phyloP scores from a whole-genome alignment of 2,329 filamentous ascomycete genomes.

The Ophiostoma perfectum region DNA sequence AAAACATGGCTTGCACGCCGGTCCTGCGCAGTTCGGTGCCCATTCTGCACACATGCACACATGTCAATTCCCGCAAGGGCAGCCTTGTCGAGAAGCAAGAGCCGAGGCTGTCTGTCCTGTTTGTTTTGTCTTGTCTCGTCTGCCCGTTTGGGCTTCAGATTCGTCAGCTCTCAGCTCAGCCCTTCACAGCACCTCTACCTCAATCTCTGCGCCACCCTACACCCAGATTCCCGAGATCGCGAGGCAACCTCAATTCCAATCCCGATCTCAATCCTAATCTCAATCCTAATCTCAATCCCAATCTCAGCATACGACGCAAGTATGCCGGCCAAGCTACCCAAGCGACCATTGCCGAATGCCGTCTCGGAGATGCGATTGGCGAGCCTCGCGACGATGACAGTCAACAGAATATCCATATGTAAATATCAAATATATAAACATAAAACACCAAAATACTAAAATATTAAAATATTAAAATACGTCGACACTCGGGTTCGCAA shows the following conservation, averaged over 20 bases:
- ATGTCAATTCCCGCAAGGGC: background rate
- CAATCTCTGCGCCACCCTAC: background rate
- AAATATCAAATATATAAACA: no score
- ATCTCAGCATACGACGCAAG: no score
- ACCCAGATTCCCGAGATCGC: background rate
- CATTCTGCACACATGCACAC: background rate
- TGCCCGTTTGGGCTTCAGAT: no score
- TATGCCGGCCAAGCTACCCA: no score
- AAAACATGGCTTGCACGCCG: background rate
- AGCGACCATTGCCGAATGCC: no score
- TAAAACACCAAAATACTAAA: background rate
- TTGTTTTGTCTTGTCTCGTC: background rate
- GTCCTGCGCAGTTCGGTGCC: background rate
- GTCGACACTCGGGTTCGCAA: background rate
- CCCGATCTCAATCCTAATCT: no score
- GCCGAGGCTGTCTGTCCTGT: constrained; percentile 7
- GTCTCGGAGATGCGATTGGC: background rate
- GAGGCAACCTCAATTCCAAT: no score
- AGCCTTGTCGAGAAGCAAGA: background rate
- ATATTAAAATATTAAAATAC: no score
- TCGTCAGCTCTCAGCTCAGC: background rate
- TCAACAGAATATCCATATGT: no score
- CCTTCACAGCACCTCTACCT: background rate
- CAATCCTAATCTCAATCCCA: no score
- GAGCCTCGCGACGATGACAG: background rate